Evolutionary conservation across 345 rosid genomes (phyloP), one percentile per base, ranked within the genome.

Genomic region (Orychophragmus violaceus): DNA sequence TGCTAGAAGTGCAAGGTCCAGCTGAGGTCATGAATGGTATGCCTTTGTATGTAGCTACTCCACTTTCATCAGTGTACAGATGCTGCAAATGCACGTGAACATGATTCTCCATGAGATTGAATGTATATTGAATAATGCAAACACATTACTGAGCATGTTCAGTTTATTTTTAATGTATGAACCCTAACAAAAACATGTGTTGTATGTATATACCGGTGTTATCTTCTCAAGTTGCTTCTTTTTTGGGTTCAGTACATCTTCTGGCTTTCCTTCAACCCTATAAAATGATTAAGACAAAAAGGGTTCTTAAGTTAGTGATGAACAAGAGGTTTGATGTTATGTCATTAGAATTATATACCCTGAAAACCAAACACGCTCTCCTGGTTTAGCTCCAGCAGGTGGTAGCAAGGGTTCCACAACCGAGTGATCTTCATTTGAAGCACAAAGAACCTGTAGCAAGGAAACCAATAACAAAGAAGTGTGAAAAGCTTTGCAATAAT

Each of bases 171-270:
- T 17, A 14, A 10, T 8, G 46, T 24, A 6, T 52, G 27, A 14
- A 74, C 17, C 6, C 44, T 27, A 35, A 44, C 42, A n/a, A 32
- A 21, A n/a, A 22, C 0, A 0, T 4, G 5, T 6, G 1, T 5
- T 10, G n/a, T n/a, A n/a, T 3, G 30, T 8, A 61, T 84, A 28
- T 88, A 90, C 97, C 77, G 85, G 97, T 59, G 96, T 82, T 74
- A 93, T 88, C 79, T 90, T 87, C 77, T 93, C 98, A 71, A 93
- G 76, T 74, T 88, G 96, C 85, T 90, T 93, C 83, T 87, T 93
- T 76, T 93, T 93, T 4, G 96, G 98, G 80, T 93, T 93, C 59
- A 89, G 76, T 35, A 88, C 84, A 59, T 86, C 98, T 79, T 90
- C 98, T 19, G 97, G 91, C 85, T 90, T 90, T 24, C 97, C 97